These are phyloP conservation scores for Termitomyces sp. DNA, from an alignment of 768 basidiomycete species.

Conservation along the genomic window DNA sequence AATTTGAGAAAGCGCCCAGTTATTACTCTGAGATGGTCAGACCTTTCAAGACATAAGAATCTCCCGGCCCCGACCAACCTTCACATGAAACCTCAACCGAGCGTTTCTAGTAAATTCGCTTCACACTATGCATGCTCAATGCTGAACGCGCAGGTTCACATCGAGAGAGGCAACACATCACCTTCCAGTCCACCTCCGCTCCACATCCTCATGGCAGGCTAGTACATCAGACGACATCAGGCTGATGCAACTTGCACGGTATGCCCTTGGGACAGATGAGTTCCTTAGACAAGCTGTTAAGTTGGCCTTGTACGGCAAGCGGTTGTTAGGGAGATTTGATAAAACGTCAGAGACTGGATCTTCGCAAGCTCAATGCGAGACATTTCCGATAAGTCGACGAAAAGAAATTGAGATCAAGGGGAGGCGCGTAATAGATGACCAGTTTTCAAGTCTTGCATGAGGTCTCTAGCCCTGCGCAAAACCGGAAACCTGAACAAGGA, in stretches of 20 bases:
- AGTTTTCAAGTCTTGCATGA: slow-evolving; percentile 99
- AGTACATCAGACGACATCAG: slow-evolving; percentile 81
- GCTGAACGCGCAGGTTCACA: not conserved
- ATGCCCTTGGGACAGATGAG: too few species aligned
- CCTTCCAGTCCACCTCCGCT: slow-evolving; percentile 89
- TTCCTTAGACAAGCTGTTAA: slow-evolving; percentile 80
- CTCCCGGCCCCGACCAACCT: slow-evolving; percentile 83
- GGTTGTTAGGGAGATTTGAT: slow-evolving; percentile 61
- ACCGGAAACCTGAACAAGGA: slow-evolving; percentile 2
- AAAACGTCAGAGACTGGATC: slow-evolving; percentile 77
- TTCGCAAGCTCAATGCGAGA: slow-evolving; percentile 68
- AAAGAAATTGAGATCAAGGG: slow-evolving; percentile 83
- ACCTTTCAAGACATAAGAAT: slow-evolving; percentile 86
- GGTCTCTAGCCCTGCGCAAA: slow-evolving; percentile 78
- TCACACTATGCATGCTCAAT: slow-evolving; percentile 57
- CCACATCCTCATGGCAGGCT: slow-evolving; percentile 73
- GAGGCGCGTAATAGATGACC: slow-evolving; percentile 91
- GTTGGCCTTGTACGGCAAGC: slow-evolving; percentile 66
- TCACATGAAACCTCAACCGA: slow-evolving; percentile 91
- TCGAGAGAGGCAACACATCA: slow-evolving; percentile 24
- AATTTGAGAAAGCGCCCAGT: not conserved
- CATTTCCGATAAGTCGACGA: slow-evolving; percentile 35
- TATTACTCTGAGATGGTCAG: slow-evolving; percentile 5
- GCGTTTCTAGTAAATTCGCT: slow-evolving; percentile 78
- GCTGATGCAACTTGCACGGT: slow-evolving; percentile 72